Percentiles rank a stretch among this genome's conserved stretches.
Evolutionary conservation across 1,284 basidiomycete genomes (phyloP).

Genomic region (Ustilago bromivora): DNA sequence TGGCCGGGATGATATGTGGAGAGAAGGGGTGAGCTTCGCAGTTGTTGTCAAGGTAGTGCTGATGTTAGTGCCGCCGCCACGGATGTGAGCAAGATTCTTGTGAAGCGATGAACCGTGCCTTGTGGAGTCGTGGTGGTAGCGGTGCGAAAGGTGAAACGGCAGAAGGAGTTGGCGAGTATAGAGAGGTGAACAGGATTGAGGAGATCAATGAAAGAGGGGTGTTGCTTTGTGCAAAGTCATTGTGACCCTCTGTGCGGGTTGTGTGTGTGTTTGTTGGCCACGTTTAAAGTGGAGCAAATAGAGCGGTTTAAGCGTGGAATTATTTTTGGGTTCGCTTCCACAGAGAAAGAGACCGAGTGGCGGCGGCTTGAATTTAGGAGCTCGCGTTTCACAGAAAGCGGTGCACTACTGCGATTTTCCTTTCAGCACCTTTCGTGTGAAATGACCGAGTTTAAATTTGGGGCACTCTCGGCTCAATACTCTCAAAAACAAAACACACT

Average conservation of each 20-base stretch:
- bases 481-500: background rate
- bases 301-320: background rate
- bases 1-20: background rate
- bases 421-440: background rate
- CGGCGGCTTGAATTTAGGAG: constrained; percentile 4
- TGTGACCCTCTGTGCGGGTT: background rate
- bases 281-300: constrained; percentile 24
- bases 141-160: background rate
- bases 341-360: background rate
- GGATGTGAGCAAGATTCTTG: background rate
- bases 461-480: background rate
- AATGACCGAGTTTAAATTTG: constrained; percentile 3
- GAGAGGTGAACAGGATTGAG: background rate
- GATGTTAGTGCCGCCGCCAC: background rate
- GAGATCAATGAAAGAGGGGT: constrained; percentile 1
- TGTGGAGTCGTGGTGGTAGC: background rate
- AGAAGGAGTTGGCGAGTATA: background rate
- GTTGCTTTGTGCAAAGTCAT: constrained; percentile 20
- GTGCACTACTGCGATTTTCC: background rate
- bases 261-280: constrained; percentile 11
- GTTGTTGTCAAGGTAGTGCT: background rate
- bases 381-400: background rate
- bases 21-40: background rate
- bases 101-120: background rate
- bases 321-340: background rate